A percentile compares a stretch with the other conserved stretches of the same genome.
Conservation (phyloP, 1,284 basidiomycete species). For the Ustilago curta region DNA sequence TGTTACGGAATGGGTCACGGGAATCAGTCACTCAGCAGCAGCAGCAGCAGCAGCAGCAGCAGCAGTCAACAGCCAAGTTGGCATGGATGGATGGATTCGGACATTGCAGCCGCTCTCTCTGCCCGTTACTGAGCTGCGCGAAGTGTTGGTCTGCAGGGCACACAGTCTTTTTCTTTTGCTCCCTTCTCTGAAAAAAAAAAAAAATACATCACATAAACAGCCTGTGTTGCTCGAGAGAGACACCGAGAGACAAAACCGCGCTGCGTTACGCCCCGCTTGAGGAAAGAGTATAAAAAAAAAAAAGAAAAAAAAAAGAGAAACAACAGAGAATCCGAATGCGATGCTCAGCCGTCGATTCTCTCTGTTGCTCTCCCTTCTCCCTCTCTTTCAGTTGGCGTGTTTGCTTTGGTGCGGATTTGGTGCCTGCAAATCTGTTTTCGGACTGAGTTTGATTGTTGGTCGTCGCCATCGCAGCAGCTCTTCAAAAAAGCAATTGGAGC, state of each 20-base stretch:
- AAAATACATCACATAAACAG: not conserved
- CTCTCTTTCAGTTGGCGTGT: slow-evolving; percentile 3
- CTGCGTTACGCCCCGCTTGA: slow-evolving; percentile 1
- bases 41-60: no score
- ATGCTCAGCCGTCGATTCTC: slow-evolving; percentile 3
- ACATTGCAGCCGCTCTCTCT: not conserved
- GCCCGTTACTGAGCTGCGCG: slow-evolving; percentile 15
- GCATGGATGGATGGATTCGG: slow-evolving; percentile 17
- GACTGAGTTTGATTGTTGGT: slow-evolving; percentile 1
- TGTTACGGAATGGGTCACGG: slow-evolving; percentile 4
- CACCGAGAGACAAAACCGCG: not conserved
- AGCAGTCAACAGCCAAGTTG: not conserved
- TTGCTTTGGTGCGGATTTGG: not conserved
- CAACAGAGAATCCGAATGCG: slow-evolving; percentile 11
- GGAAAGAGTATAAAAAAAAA: not conserved
- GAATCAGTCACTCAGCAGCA: not conserved
- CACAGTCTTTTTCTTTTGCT: slow-evolving; percentile 4
- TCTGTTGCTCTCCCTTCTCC: slow-evolving; percentile 1
- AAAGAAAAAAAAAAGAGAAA: not conserved
- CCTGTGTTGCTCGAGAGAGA: slow-evolving; percentile 3
- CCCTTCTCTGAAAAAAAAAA: slow-evolving; percentile 3
- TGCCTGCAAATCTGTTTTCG: slow-evolving; percentile 5
- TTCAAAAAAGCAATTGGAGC: not conserved
- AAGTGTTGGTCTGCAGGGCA: slow-evolving; percentile 50
- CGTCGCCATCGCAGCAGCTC: not conserved